These are phyloP conservation scores for Bidens hawaiensis DNA, from an alignment of 140 eudicot species.

Conservation along the genomic window DNA sequence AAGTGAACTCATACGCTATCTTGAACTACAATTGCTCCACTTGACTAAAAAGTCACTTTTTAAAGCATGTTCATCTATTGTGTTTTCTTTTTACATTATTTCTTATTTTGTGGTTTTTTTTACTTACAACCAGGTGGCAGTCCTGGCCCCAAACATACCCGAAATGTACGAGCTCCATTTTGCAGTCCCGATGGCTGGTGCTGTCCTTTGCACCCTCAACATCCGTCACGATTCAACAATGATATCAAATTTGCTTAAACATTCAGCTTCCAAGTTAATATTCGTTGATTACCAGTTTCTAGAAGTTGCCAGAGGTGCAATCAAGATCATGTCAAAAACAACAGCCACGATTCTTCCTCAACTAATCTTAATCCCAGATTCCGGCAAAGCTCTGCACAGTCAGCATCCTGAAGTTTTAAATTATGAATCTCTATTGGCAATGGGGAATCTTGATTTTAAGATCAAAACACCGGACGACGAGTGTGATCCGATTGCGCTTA, in stretches of 20 bases:
- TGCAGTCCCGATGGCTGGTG: conserved; percentile 76
- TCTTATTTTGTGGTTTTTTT: not conserved
- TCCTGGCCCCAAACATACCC: conserved; percentile 58
- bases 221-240: conserved; percentile 56
- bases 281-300: conserved; percentile 47
- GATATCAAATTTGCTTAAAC: conserved; percentile 53
- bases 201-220: conserved; percentile 57
- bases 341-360: conserved; percentile 27
- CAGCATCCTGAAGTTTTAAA: conserved; percentile 7
- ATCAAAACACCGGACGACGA: conserved; percentile 42
- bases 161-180: conserved; percentile 72
- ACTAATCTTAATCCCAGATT: conserved; percentile 39
- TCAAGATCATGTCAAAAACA: conserved; percentile 36
- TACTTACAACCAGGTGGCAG: conserved; percentile 40
- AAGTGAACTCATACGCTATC: not conserved
- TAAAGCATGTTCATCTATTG: not conserved
- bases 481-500: conserved; percentile 60
- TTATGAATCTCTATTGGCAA: conserved; percentile 35
- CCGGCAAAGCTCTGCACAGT: not conserved
- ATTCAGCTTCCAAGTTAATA: conserved; percentile 39
- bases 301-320: conserved; percentile 42
- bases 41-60: not conserved
- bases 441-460: conserved; percentile 46
- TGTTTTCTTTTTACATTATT: not conserved
- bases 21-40: conserved; percentile 2